Percentiles rank a stretch among this genome's conserved stretches.
Conservation (phyloP, 768 basidiomycete species). For the Tylopilus rubrobrunneus region DNA sequence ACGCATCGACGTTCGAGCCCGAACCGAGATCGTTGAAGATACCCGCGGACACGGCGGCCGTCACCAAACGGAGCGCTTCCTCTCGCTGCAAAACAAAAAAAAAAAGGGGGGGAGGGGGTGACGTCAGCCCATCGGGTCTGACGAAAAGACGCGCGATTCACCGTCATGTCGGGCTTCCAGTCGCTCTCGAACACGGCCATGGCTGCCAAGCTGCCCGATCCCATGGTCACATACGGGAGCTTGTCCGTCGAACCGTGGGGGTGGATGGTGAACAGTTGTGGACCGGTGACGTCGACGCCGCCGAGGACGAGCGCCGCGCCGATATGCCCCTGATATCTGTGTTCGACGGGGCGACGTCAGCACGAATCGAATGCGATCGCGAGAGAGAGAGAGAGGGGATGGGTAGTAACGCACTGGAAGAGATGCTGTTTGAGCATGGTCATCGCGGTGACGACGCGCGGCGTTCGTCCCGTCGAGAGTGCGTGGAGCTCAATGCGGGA, state of each 20-base stretch:
- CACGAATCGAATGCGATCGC: background rate
- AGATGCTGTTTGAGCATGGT: conserved; percentile 98
- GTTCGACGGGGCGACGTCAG: background rate
- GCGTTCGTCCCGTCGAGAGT: conserved; percentile 86
- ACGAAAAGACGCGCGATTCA: conserved; percentile 32
- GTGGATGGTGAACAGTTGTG: conserved; percentile 93
- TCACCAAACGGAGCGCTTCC: conserved; percentile 79
- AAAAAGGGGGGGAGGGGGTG: background rate
- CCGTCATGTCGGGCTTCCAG: conserved; percentile 82
- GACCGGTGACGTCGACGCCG: conserved; percentile 91
- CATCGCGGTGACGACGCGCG: conserved; percentile 96
- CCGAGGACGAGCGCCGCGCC: conserved; percentile 96
- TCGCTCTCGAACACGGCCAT: conserved; percentile 95
- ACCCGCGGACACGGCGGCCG: conserved; percentile 86
- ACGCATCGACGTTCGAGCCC: conserved; percentile 97
- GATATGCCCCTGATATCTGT: conserved; percentile 87
- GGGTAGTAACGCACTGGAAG: conserved; percentile 55
- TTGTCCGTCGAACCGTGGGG: conserved; percentile 99
- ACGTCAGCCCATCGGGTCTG: background rate
- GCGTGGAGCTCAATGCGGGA: conserved; percentile 94
- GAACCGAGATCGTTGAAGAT: conserved; percentile 99
- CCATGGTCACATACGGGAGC: conserved; percentile 98
- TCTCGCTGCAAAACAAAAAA: conserved; percentile 48
- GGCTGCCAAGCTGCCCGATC: conserved; percentile 91
- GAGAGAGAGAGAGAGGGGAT: background rate